Conservation (phyloP, 208 protist species). For the Trypanosoma theileri region DNA sequence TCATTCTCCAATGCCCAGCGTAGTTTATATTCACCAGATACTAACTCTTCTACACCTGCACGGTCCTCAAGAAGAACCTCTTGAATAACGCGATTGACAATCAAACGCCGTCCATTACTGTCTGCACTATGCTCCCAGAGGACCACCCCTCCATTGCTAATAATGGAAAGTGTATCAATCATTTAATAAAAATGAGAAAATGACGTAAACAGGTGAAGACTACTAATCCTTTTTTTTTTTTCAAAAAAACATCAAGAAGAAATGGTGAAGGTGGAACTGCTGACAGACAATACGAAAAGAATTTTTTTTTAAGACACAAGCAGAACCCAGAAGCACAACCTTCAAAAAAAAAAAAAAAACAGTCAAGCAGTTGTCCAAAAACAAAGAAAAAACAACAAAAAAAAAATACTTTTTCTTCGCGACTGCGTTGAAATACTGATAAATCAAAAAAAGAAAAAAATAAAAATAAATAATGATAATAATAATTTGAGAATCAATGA, state of each 20-base stretch:
- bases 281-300: no score
- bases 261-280: not conserved
- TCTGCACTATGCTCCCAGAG: conserved; percentile 84
- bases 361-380: no score
- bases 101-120: conserved; percentile 55
- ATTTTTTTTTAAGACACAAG: no score
- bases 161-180: conserved; percentile 94
- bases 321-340: no score
- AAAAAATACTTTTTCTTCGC: not conserved
- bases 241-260: not conserved
- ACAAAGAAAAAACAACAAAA: not conserved
- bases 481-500: conserved; percentile 4
- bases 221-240: no score
- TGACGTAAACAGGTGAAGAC: not conserved
- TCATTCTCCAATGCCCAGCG: conserved; percentile 93
- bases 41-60: conserved; percentile 61
- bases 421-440: not conserved
- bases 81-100: conserved; percentile 92
- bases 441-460: not conserved
- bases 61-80: conserved; percentile 94
- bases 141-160: conserved; percentile 94
- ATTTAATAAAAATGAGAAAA: conserved; percentile 41
- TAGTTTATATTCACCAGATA: conserved; percentile 86
- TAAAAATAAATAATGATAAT: not conserved
- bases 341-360: no score